Evolutionary conservation across 1,284 basidiomycete species (phyloP).

Genomic region (Athelia sp.): DNA sequence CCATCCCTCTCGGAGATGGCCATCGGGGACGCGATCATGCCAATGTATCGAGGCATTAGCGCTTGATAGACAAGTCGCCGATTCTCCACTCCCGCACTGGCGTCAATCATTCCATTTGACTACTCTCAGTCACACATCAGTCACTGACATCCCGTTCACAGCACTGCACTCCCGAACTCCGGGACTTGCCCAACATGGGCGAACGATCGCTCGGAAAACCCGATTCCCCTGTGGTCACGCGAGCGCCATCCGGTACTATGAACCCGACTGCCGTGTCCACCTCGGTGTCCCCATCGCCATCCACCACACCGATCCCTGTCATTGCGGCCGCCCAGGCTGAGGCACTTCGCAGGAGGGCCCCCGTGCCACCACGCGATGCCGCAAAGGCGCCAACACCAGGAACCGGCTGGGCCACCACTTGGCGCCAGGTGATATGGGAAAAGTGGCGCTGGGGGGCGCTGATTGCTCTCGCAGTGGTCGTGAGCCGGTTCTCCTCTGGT

Average conservation of each 20-base stretch:
- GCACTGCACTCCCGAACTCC: conserved; percentile 65
- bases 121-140: conserved; percentile 1
- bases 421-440: conserved; percentile 69
- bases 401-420: conserved; percentile 44
- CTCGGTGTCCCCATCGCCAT: conserved; percentile 12
- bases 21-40: too few species aligned
- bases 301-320: conserved; percentile 11
- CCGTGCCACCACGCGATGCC: too few species aligned
- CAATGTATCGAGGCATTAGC: too few species aligned
- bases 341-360: not conserved
- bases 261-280: conserved; percentile 16
- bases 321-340: not conserved
- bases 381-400: conserved; percentile 12
- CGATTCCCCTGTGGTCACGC: conserved; percentile 16
- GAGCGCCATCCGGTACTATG: conserved; percentile 4
- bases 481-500: conserved; percentile 59
- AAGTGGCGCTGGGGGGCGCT: conserved; percentile 81
- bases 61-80: too few species aligned
- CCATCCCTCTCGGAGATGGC: not conserved
- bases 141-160: conserved; percentile 24
- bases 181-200: conserved; percentile 86
- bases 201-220: conserved; percentile 59
- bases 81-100: not conserved
- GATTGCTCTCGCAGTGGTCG: conserved; percentile 68
- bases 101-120: conserved; percentile 10